These are phyloP conservation scores for Stachybotrys echinatus DNA, from an alignment of 2,329 filamentous ascomycete genomes.

Conservation along the genomic window DNA sequence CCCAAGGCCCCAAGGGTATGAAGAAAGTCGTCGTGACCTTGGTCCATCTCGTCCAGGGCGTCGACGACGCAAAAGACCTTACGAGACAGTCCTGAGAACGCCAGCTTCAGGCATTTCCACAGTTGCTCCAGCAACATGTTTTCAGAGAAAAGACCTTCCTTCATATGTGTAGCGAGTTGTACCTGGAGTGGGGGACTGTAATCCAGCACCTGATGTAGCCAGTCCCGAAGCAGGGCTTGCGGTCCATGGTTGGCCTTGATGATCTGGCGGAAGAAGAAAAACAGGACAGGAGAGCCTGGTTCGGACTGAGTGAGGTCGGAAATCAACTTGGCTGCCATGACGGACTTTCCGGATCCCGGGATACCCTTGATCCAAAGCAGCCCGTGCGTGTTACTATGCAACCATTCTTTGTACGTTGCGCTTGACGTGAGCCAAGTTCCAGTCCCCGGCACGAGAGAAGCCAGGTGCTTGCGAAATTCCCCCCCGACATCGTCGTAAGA, in stretches of 20 bases:
- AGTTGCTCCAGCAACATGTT: no score
- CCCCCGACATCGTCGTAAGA: constrained; percentile 15
- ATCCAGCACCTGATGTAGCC: constrained; percentile 24
- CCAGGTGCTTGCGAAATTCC: constrained; percentile 19
- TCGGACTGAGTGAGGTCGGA: constrained; percentile 8
- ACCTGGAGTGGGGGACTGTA: constrained; percentile 24
- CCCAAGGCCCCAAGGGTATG: constrained; percentile 23
- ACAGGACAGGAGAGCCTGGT: constrained; percentile 19
- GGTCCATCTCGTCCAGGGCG: constrained; percentile 41
- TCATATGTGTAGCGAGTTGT: no score
- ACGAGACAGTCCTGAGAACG: constrained; percentile 10
- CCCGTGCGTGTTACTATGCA: constrained; percentile 5
- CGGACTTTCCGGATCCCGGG: constrained; percentile 32
- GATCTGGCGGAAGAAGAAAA: constrained; percentile 34
- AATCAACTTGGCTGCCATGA: constrained; percentile 22
- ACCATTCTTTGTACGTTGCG: constrained; percentile 11
- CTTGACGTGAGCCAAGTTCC: constrained; percentile 12
- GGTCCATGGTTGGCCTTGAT: constrained; percentile 27
- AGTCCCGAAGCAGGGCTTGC: constrained; percentile 23
- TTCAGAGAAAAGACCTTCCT: no score
- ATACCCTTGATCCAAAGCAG: constrained; percentile 28
- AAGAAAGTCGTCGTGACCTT: constrained; percentile 25
- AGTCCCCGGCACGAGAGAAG: constrained; percentile 13
- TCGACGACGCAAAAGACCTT: constrained; percentile 34
- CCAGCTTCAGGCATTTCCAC: constrained; percentile 21